phyloP scores from a whole-genome alignment of 768 basidiomycete genomes.

The Lactarius trivialis region DNA sequence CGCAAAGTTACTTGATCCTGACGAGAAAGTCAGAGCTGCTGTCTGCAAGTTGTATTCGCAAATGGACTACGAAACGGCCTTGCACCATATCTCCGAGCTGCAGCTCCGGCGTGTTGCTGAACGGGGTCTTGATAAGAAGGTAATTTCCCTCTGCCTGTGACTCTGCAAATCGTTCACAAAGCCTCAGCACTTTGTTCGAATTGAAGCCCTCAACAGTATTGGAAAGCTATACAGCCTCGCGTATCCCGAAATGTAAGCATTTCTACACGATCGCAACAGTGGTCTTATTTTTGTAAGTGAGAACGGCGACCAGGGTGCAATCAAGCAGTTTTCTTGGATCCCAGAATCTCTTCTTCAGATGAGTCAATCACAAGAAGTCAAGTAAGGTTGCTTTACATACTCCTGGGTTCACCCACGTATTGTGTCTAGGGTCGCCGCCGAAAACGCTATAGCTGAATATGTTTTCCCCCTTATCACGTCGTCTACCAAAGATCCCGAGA shows the following conservation, averaged over 20 bases:
- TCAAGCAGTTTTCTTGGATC: conserved; percentile 88
- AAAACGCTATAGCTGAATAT: conserved; percentile 62
- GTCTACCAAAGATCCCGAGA: conserved; percentile 42
- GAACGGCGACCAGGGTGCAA: conserved; percentile 64
- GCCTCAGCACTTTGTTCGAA: conserved; percentile 50
- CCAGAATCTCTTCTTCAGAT: conserved; percentile 64
- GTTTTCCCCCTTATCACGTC: conserved; percentile 70
- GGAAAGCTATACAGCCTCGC: conserved; percentile 77
- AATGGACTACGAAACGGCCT: conserved; percentile 84
- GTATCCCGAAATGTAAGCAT: conserved; percentile 75
- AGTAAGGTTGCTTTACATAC: conserved; percentile 34
- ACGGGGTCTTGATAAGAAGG: conserved; percentile 83
- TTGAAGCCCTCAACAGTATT: conserved; percentile 70
- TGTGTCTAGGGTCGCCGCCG: conserved; percentile 47
- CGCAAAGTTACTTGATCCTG: conserved; percentile 73
- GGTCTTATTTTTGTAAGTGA: conserved; percentile 46
- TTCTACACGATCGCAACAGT: background rate
- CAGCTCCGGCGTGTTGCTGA: conserved; percentile 61
- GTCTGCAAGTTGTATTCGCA: conserved; percentile 75
- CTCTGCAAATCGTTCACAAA: background rate
- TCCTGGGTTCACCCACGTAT: background rate
- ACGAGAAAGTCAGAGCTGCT: conserved; percentile 85
- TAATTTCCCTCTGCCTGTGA: conserved; percentile 27
- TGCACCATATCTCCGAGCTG: conserved; percentile 67
- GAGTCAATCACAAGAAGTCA: conserved; percentile 47